phyloP scores from a whole-genome alignment of 2,329 filamentous ascomycete species.

The Lasiodiplodia sp. region DNA sequence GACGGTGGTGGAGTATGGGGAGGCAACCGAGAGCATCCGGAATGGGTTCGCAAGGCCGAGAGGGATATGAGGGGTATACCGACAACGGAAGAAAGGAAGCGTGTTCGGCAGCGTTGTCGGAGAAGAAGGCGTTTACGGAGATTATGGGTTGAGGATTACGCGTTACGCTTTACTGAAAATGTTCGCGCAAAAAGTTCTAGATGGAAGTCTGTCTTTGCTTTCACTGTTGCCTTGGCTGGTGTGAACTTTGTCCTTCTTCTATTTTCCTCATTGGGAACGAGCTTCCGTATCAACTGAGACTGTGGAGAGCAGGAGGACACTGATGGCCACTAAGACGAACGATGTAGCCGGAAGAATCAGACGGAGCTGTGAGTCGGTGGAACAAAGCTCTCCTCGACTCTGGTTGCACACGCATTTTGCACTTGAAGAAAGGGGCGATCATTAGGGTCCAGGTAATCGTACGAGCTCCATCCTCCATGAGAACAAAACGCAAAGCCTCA shows the following conservation, averaged over 20 bases:
- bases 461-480: neutral
- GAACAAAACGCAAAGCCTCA: neutral
- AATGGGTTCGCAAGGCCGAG: neutral
- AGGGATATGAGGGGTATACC: neutral
- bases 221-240: neutral
- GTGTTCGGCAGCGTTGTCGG: too few species aligned
- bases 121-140: too few species aligned
- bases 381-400: neutral
- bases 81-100: neutral
- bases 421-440: neutral
- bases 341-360: neutral
- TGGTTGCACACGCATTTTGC: neutral
- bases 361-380: neutral
- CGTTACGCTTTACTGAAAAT: neutral
- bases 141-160: neutral
- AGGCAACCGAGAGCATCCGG: neutral
- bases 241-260: neutral
- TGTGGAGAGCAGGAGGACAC: neutral
- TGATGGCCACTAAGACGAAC: neutral
- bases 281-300: neutral
- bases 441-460: neutral
- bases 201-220: neutral
- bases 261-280: neutral
- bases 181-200: neutral
- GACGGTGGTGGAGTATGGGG: slow-evolving; percentile 13